Conservation (phyloP, 2,329 filamentous ascomycete genomes). For the Dryadomyces sulphureus region DNA sequence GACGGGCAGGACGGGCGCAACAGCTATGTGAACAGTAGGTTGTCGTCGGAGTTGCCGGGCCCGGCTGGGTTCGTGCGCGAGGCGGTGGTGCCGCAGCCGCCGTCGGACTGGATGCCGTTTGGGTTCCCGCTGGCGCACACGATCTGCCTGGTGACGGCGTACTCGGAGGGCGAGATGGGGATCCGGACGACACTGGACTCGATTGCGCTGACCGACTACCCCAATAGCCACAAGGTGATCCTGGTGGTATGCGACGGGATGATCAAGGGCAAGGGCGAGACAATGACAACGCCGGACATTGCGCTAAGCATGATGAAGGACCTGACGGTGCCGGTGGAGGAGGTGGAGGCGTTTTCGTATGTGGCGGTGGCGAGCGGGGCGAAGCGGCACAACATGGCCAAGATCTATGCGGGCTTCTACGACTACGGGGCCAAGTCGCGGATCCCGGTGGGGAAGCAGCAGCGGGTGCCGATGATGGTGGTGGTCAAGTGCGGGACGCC, state of each 20-base stretch:
- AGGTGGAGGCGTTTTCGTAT: slow-evolving; percentile 85
- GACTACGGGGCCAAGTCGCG: slow-evolving; percentile 75
- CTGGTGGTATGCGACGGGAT: slow-evolving; percentile 93
- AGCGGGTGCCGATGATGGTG: slow-evolving; percentile 94
- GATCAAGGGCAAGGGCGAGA: slow-evolving; percentile 90
- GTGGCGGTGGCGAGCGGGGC: slow-evolving; percentile 90
- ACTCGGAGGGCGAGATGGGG: slow-evolving; percentile 89
- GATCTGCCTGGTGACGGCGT: slow-evolving; percentile 89
- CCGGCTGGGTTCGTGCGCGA: slow-evolving; percentile 95
- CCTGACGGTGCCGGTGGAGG: slow-evolving; percentile 60
- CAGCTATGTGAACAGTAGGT: slow-evolving; percentile 37
- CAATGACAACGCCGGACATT: slow-evolving; percentile 76
- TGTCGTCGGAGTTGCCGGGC: slow-evolving; percentile 56
- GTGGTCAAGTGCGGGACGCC: slow-evolving; percentile 93
- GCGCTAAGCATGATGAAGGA: slow-evolving; percentile 91
- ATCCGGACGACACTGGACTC: slow-evolving; percentile 91
- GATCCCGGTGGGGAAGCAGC: slow-evolving; percentile 75
- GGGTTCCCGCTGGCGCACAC: slow-evolving; percentile 88
- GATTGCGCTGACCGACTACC: slow-evolving; percentile 93
- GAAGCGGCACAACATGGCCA: slow-evolving; percentile 99
- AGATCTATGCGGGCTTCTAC: slow-evolving; percentile 96
- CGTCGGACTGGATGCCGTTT: slow-evolving; percentile 93
- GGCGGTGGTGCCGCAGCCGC: slow-evolving; percentile 87
- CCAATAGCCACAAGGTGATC: slow-evolving; percentile 97
- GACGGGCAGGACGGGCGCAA: slow-evolving; percentile 46